Percentiles rank a stretch among this genome's conserved stretches.
Evolutionary conservation across 305 asterid genomes (phyloP).

Genomic region (Solanum hybrid): DNA sequence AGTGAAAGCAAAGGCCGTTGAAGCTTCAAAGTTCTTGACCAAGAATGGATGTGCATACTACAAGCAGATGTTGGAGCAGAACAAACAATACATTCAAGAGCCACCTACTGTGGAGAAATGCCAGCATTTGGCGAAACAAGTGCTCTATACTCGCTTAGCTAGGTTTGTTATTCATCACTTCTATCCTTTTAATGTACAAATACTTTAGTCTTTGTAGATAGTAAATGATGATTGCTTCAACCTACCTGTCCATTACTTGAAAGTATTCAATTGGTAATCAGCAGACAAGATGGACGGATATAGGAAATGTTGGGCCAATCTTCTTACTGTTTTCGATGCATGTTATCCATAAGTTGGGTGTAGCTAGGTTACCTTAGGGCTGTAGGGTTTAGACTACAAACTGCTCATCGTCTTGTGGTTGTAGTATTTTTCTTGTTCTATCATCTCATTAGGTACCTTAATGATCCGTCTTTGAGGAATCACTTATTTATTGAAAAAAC

Average conservation of each 20-base stretch:
- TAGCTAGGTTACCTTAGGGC: background rate
- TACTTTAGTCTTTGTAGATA: background rate
- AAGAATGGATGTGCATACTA: conserved; percentile 25
- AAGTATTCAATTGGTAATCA: background rate
- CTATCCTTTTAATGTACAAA: background rate
- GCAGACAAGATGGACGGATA: background rate
- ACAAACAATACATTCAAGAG: conserved; percentile 26
- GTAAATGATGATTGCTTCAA: background rate
- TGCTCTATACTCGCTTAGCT: conserved; percentile 31
- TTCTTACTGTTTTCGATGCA: background rate
- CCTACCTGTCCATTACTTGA: background rate
- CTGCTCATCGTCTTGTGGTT: background rate
- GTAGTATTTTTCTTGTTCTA: background rate
- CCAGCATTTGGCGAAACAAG: conserved; percentile 25
- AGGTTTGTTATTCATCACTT: conserved; percentile 18
- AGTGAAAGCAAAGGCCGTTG: conserved; percentile 20
- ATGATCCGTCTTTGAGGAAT: background rate
- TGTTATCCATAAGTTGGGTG: background rate
- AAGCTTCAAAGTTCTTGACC: conserved; percentile 18
- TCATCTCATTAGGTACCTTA: background rate
- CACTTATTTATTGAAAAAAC: background rate
- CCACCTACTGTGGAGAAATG: conserved; percentile 36
- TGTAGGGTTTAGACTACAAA: background rate
- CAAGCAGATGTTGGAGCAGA: conserved; percentile 26
- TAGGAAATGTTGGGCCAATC: background rate